These are phyloP conservation scores for Picochlorum costavermella DNA, from an alignment of 139 green algal species.

Conservation along the genomic window DNA sequence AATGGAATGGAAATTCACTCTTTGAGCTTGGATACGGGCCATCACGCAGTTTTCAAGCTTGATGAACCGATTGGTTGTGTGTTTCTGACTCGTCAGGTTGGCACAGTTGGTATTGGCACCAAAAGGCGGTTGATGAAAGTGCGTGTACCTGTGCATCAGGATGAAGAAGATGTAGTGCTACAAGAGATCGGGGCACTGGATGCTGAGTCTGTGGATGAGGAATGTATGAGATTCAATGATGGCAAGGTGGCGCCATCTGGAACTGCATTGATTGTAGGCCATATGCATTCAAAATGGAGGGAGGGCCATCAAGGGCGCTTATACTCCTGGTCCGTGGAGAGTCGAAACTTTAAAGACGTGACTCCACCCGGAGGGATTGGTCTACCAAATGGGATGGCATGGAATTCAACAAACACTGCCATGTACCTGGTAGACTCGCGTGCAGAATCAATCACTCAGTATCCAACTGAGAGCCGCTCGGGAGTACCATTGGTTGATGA, in stretches of 20 bases:
- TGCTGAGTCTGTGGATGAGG: slow-evolving; percentile 19
- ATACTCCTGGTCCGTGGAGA: slow-evolving; percentile 19
- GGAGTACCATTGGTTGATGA: slow-evolving; percentile 5
- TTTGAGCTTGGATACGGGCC: background rate
- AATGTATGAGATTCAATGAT: slow-evolving; percentile 36
- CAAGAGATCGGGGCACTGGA: background rate
- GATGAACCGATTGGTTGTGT: slow-evolving; percentile 22
- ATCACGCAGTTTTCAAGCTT: slow-evolving; percentile 6
- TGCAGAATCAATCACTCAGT: slow-evolving; percentile 15
- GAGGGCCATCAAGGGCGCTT: slow-evolving; percentile 30
- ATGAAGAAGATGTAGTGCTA: background rate
- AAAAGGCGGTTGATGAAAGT: background rate
- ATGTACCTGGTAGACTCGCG: slow-evolving; percentile 37
- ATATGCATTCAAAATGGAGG: slow-evolving; percentile 36
- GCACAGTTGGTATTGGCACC: slow-evolving; percentile 20
- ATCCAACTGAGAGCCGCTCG: slow-evolving; percentile 23
- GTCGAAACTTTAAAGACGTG: background rate
- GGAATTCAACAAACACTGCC: slow-evolving; percentile 11
- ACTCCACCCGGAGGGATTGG: slow-evolving; percentile 3
- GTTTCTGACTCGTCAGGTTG: slow-evolving; percentile 18
- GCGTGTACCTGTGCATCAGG: background rate
- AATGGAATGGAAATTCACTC: slow-evolving; percentile 31
- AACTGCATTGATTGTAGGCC: slow-evolving; percentile 26
- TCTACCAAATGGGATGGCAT: slow-evolving; percentile 46
- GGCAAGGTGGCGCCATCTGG: slow-evolving; percentile 39